These are phyloP conservation scores for Geotrichum restrictum DNA, from an alignment of 1,139 yeast species.

Conservation along the genomic window DNA sequence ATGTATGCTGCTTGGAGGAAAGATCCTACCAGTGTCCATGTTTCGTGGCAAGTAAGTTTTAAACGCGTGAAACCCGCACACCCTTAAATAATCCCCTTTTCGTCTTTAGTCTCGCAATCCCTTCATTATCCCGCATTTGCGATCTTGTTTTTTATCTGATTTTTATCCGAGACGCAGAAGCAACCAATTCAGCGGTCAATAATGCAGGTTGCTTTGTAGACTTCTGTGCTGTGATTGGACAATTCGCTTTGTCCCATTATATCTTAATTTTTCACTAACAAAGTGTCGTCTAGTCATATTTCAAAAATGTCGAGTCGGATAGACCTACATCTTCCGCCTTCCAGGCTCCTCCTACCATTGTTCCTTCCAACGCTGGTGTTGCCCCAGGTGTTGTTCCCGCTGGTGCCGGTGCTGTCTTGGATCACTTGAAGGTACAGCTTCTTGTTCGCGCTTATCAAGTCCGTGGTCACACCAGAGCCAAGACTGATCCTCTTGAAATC, in stretches of 20 bases:
- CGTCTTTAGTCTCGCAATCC: neutral
- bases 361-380: slow-evolving; percentile 71
- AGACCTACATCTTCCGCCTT: slow-evolving; percentile 70
- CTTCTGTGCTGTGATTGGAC: neutral
- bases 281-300: slow-evolving; percentile 52
- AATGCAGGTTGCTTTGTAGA: neutral
- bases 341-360: slow-evolving; percentile 84
- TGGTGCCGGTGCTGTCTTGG: slow-evolving; percentile 54
- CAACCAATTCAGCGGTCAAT: neutral
- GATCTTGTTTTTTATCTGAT: neutral
- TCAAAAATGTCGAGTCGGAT: slow-evolving; percentile 77
- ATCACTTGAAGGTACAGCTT: slow-evolving; percentile 92
- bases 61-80: neutral
- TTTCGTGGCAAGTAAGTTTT: slow-evolving; percentile 69
- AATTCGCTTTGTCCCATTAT: neutral
- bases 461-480: slow-evolving; percentile 94
- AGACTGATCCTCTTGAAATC: slow-evolving; percentile 88
- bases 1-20: slow-evolving; percentile 93
- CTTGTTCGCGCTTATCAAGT: slow-evolving; percentile 98
- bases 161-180: neutral
- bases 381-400: slow-evolving; percentile 49
- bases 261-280: too few relatives aligned
- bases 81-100: neutral
- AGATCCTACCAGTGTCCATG: slow-evolving; percentile 88
- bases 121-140: neutral